A percentile compares a stretch with the other conserved stretches of the same genome.
Conservation (phyloP, 345 rosid genomes). For the Ricinus communis region DNA sequence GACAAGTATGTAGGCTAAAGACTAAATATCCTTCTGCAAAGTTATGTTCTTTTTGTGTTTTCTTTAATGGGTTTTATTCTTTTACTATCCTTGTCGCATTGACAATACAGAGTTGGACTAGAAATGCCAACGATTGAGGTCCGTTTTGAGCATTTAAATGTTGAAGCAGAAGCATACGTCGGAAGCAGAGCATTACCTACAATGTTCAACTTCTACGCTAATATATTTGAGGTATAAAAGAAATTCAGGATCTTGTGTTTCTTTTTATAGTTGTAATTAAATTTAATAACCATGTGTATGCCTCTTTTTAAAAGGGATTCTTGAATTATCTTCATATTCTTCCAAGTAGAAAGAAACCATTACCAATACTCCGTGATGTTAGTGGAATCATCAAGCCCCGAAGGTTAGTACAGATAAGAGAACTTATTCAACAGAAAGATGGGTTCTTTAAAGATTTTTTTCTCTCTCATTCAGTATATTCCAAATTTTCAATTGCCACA, state of each 20-base stretch:
- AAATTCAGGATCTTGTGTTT: not conserved
- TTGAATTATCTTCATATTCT: conserved; percentile 45
- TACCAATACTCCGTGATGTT: conserved; percentile 43
- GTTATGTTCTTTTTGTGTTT: not conserved
- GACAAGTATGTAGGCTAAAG: conserved; percentile 63
- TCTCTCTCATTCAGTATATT: not conserved
- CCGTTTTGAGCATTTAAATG: conserved; percentile 68
- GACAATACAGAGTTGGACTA: conserved; percentile 63
- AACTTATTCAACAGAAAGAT: not conserved
- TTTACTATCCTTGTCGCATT: not conserved
- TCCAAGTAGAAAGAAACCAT: conserved; percentile 49
- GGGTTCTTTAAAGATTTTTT: not conserved
- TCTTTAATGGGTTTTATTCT: not conserved
- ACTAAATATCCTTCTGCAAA: no score
- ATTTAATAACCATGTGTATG: not conserved
- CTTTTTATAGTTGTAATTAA: not conserved
- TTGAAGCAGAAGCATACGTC: conserved; percentile 62
- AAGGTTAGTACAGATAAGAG: conserved; percentile 27
- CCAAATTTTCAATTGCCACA: conserved; percentile 22
- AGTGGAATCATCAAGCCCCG: conserved; percentile 60
- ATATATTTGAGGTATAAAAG: conserved; percentile 48
- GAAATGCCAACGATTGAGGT: conserved; percentile 87
- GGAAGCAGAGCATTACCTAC: conserved; percentile 70
- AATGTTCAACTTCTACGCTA: conserved; percentile 43
- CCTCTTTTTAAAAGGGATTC: conserved; percentile 35